Percentiles rank a stretch among this genome's conserved stretches.
Evolutionary conservation across 2,329 filamentous ascomycete species (phyloP).

Genomic region (Apiospora hydei): DNA sequence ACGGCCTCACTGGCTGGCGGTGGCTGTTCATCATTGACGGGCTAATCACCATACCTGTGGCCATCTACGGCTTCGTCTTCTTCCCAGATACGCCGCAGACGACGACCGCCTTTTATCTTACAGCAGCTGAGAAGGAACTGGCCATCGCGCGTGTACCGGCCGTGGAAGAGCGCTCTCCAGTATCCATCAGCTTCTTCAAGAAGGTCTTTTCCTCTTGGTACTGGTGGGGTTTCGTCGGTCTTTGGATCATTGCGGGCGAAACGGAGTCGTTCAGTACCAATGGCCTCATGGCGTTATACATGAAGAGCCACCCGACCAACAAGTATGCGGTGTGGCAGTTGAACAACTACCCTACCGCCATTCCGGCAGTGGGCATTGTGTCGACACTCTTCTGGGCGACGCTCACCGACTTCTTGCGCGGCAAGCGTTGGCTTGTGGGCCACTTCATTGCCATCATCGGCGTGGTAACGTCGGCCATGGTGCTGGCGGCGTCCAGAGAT

Average conservation of each 20-base stretch:
- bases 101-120: conserved; percentile 58
- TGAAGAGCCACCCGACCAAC: conserved; percentile 55
- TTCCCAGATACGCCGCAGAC: conserved; percentile 62
- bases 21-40: conserved; percentile 60
- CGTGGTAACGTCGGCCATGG: conserved; percentile 66
- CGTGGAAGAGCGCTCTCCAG: conserved; percentile 49
- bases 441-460: conserved; percentile 73
- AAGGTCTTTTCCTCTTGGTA: conserved; percentile 66
- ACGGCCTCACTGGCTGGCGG: conserved; percentile 62
- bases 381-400: conserved; percentile 75
- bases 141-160: conserved; percentile 50
- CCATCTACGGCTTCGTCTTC: conserved; percentile 59
- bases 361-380: conserved; percentile 63
- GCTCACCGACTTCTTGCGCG: conserved; percentile 69
- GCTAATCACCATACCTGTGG: conserved; percentile 63
- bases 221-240: conserved; percentile 70
- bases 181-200: conserved; percentile 58
- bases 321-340: conserved; percentile 56
- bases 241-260: conserved; percentile 76
- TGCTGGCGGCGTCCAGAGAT: conserved; percentile 59
- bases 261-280: conserved; percentile 76
- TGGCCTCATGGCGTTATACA: conserved; percentile 58
- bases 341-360: conserved; percentile 65
- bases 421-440: conserved; percentile 70
- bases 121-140: conserved; percentile 43